Percentiles rank a stretch among this genome's conserved stretches.
Conservation (phyloP, 495 filamentous ascomycete species). For the Penicillium verhagenii region DNA sequence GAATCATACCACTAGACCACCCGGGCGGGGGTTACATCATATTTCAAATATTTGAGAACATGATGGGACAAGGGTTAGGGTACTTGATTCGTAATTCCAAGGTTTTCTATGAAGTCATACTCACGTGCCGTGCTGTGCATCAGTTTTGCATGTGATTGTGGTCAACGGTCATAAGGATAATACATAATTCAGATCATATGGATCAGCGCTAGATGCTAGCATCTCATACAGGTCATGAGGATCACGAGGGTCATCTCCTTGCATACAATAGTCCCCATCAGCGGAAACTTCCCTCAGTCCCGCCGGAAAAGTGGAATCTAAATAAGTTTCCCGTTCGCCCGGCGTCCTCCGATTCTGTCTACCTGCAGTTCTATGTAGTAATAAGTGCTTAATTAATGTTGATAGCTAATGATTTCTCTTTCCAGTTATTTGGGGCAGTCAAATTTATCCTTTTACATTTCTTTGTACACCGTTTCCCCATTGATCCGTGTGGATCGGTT, state of each 20-base stretch:
- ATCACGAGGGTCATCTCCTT: no score
- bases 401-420: no score
- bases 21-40: not conserved
- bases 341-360: not conserved
- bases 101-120: not conserved
- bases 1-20: slow-evolving; percentile 4
- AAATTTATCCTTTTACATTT: not conserved
- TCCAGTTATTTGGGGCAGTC: not conserved
- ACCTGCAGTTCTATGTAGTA: not conserved
- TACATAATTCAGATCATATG: no score
- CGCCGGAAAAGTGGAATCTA: not conserved
- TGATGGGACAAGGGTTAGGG: no score
- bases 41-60: not conserved
- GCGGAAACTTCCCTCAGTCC: not conserved
- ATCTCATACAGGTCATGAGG: no score
- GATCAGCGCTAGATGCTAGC: no score
- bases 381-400: no score
- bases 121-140: not conserved
- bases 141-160: not conserved
- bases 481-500: not conserved
- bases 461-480: not conserved
- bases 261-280: not conserved
- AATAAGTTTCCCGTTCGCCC: not conserved
- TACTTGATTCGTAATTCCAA: no score
- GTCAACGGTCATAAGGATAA: no score